phyloP scores from a whole-genome alignment of 768 basidiomycete genomes.

The Candolleomyces eurysporus region DNA sequence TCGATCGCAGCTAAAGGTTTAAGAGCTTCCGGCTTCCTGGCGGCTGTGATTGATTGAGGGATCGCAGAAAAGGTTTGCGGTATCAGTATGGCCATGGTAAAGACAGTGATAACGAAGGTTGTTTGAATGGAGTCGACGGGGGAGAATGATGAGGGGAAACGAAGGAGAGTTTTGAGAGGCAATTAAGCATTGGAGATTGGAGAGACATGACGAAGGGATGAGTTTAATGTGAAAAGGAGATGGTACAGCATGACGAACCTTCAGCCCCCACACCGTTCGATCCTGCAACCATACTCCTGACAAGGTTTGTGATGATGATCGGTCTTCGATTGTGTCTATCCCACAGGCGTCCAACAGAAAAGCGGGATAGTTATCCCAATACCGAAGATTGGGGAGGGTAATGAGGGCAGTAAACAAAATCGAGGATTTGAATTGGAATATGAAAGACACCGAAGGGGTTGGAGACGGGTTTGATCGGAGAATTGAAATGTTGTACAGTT shows the following conservation, averaged over 20 bases:
- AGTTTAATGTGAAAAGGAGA: neutral
- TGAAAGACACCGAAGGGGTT: too few relatives aligned
- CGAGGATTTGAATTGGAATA: too few relatives aligned
- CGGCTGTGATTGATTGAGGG: neutral
- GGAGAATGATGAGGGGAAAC: neutral
- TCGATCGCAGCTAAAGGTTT: conserved; percentile 55
- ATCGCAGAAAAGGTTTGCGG: neutral
- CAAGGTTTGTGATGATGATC: too few relatives aligned
- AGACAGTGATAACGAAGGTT: neutral
- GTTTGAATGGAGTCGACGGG: neutral
- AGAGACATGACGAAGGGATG: neutral
- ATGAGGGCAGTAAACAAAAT: too few relatives aligned
- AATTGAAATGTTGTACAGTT: neutral
- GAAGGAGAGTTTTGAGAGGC: neutral
- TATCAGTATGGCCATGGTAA: neutral
- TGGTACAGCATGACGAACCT: neutral
- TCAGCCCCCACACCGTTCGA: neutral
- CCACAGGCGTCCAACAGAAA: too few relatives aligned
- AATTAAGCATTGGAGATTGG: neutral
- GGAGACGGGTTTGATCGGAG: neutral
- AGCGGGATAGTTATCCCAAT: too few relatives aligned
- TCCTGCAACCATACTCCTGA: too few relatives aligned
- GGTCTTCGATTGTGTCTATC: too few relatives aligned
- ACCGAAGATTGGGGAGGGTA: too few relatives aligned
- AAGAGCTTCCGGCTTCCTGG: neutral